Evolutionary conservation across 1,139 yeast species (phyloP), one percentile per base, ranked within the genome.

Genomic region (Geotrichum citri-aurantii): DNA sequence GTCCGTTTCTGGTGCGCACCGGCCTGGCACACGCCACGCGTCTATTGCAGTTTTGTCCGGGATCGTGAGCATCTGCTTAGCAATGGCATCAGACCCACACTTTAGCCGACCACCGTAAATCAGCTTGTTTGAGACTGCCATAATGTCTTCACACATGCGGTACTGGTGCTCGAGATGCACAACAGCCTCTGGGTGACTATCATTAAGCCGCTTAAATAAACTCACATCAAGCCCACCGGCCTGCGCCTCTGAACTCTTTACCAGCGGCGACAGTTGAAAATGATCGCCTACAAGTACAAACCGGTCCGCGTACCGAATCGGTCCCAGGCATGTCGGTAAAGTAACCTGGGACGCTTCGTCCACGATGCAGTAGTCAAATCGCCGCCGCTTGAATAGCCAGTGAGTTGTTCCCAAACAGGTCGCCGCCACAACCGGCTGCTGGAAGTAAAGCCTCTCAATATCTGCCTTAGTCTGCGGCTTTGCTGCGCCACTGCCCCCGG

Each of bases 331-430:
- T 3, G 89, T 80, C 0, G 99, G 99, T 76, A 93, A 77, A 0
- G 97, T 85, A 0, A 92, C 90, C 68, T 95, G 99, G 0, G 98
- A 91, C 0, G 99, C 98, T 70, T 93, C 99, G 70, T 93, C 99
- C 52, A 95, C 81, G 50, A 93, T 91, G 68, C 98, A 95, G 69
- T 88, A 92, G 69, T 93, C 99, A 72, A 93, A 93, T 21, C 76
- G 77, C 37, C 81, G 74, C 55, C 87, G 75, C 55, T 77, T 75
- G 71, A 85, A 82, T 24, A 84, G 73, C 69, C 84, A 77, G 57
- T 70, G 68, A 24, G 77, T 80, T 31, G 90, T 81, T 0, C 96
- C 93, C 51, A 93, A 75, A 66, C 97, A 89, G 0, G 99, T 93
- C 1, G 92, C 81, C 0, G 97, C 99, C 0, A 93, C 95, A 2